phyloP scores from a whole-genome alignment of 1,284 basidiomycete genomes.

The Pyrrhoderma noxium region DNA sequence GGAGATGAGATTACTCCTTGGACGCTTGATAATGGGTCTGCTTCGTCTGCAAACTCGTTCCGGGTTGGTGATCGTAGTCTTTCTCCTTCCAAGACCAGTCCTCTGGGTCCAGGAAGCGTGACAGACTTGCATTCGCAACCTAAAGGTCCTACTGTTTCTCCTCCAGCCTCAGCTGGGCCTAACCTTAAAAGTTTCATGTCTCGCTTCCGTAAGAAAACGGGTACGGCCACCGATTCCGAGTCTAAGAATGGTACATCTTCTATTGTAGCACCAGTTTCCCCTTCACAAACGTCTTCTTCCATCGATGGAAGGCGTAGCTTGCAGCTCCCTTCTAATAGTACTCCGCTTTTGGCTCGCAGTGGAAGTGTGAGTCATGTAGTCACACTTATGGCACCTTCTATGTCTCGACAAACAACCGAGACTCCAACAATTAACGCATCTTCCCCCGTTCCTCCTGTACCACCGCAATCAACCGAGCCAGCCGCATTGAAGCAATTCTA shows the following conservation, averaged over 20 bases:
- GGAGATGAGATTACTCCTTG: conserved; percentile 48
- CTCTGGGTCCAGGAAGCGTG: conserved; percentile 21
- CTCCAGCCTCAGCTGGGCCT: conserved; percentile 63
- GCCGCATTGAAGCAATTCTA: conserved; percentile 62
- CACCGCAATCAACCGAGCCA: conserved; percentile 24
- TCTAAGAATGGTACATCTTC: conserved; percentile 18
- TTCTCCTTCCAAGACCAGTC: conserved; percentile 23
- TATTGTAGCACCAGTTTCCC: conserved; percentile 18
- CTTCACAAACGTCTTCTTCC: conserved; percentile 1
- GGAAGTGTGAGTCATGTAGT: conserved; percentile 10
- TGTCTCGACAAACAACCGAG: conserved; percentile 13
- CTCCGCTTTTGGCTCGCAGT: conserved; percentile 9
- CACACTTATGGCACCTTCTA: conserved; percentile 3
- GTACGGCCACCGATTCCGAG: conserved; percentile 2
- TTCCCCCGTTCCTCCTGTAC: background rate
- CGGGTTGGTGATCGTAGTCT: conserved; percentile 17
- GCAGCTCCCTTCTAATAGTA: conserved; percentile 10
- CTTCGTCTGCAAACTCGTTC: conserved; percentile 22
- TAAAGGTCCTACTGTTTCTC: conserved; percentile 29
- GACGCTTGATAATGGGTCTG: conserved; percentile 31
- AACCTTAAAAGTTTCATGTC: conserved; percentile 74
- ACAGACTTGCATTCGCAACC: conserved; percentile 18
- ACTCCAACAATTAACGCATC: conserved; percentile 3
- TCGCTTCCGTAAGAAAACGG: conserved; percentile 55
- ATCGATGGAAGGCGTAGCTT: conserved; percentile 11